These are phyloP conservation scores for Haplographium delicatum DNA, from an alignment of 495 filamentous ascomycete genomes.

Conservation along the genomic window DNA sequence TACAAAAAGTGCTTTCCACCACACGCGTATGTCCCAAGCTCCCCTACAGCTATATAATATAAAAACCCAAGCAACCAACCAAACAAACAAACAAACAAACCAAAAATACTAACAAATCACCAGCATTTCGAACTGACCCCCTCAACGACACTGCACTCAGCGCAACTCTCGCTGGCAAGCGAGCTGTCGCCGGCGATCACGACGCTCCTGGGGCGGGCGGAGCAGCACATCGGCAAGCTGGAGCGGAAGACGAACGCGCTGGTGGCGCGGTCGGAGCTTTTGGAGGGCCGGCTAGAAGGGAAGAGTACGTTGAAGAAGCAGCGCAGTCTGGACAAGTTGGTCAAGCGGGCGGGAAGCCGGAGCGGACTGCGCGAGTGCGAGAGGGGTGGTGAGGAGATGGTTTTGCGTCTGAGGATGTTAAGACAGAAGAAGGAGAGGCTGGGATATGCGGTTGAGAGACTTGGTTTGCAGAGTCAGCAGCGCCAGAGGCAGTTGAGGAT, in stretches of 20 bases:
- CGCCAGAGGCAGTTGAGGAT: constrained; percentile 71
- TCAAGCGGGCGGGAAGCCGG: constrained; percentile 27
- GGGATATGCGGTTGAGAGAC: constrained; percentile 68
- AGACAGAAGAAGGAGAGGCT: constrained; percentile 72
- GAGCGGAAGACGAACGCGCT: constrained; percentile 64
- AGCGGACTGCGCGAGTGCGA: constrained; percentile 27
- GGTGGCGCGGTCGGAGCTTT: constrained; percentile 64
- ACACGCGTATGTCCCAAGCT: constrained; percentile 51
- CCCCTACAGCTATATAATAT: neutral
- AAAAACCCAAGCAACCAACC: neutral
- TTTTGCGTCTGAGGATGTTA: constrained; percentile 56
- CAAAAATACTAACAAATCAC: neutral
- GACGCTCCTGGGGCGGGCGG: constrained; percentile 57
- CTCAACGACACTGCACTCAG: constrained; percentile 58
- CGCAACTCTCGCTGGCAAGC: constrained; percentile 62
- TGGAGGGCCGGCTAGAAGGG: constrained; percentile 58
- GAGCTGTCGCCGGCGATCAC: constrained; percentile 72
- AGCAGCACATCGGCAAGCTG: constrained; percentile 65
- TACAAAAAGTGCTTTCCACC: constrained; percentile 64
- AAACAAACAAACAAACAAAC: neutral
- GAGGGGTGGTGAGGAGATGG: constrained; percentile 43
- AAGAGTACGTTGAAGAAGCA: constrained; percentile 43
- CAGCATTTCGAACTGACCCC: constrained; percentile 80
- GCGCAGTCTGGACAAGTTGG: constrained; percentile 52
- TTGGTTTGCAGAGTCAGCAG: constrained; percentile 62